Evolutionary conservation across 176 grass and related monocot species (phyloP), one percentile per base, ranked within the genome.

Genomic region (Triticum monococcum): DNA sequence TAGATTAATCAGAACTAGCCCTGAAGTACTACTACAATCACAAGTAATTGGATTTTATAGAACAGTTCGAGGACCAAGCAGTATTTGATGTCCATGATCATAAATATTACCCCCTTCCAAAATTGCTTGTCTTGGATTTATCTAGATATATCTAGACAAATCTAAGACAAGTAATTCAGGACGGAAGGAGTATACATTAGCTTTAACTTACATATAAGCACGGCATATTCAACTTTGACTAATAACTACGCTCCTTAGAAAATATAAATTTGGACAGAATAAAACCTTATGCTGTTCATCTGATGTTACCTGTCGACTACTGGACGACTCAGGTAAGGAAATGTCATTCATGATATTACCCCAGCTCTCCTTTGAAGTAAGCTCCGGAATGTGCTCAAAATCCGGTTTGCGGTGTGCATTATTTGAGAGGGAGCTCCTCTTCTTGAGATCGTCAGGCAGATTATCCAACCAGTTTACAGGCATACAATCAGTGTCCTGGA

Each of bases 401-500:
- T 86, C 68, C 80, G 77, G 35, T 81, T 63, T 36, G 16, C 5
- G 69, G 43, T 80, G 41, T 32, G 11, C 31, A 59, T 89, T 83
- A 78, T 86, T 87, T 45, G 56, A 37, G 59, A 82, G 22, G 81
- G 24, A 82, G 48, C 12, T 65, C 77, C 86, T 78, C 30, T 67
- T 90, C 79, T 54, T 82, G 79, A 85, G 75, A 61, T 88, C 43
- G 1, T 88, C 85, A 77, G 89, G 85, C 75, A 82, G 68, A 83
- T 87, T 89, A 66, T 83, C 79, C 68, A 2, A 80, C 79, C 78
- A 87, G 84, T 86, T 87, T 59, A 86, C 32, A 81, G 93, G 90
- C 93, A 95, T 95, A 72, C 93, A 90, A 82, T 95, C 90, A 86
- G 86, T 92, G 77, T 95, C 93, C 93, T 95, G 82, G 79, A 86